A percentile compares a stretch with the other conserved stretches of the same genome.
These are phyloP conservation scores for Talaromyces proteolyticus DNA, from an alignment of 495 filamentous ascomycete species.

Conservation along the genomic window DNA sequence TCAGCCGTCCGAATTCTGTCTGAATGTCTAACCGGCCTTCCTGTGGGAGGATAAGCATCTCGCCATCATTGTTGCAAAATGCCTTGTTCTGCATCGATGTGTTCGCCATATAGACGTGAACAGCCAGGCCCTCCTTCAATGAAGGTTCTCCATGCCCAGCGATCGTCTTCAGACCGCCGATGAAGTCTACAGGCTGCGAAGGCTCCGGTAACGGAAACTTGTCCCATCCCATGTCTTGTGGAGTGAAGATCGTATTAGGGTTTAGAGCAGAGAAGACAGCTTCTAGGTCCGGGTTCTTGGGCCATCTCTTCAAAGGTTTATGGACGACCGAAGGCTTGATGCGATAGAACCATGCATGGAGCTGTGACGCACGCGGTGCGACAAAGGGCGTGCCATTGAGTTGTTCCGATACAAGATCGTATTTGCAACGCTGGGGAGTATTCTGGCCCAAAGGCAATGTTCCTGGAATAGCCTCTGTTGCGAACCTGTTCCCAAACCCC, in stretches of 20 bases:
- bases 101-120: constrained; percentile 32
- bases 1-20: constrained; percentile 35
- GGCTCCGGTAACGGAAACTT: constrained; percentile 30
- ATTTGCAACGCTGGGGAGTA: constrained; percentile 31
- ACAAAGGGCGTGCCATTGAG: constrained; percentile 49
- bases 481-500: constrained; percentile 33
- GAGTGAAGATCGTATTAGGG: constrained; percentile 27
- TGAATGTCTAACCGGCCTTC: constrained; percentile 35
- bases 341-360: constrained; percentile 37
- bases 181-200: constrained; percentile 30
- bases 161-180: constrained; percentile 32
- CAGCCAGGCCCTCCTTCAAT: constrained; percentile 26
- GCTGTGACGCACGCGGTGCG: constrained; percentile 31
- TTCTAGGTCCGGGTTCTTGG: too few species aligned
- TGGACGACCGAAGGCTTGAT: constrained; percentile 34
- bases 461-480: constrained; percentile 37
- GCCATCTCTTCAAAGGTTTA: too few species aligned
- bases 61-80: constrained; percentile 35
- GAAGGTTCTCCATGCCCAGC: constrained; percentile 33
- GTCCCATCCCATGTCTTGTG: constrained; percentile 35
- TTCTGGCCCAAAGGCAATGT: constrained; percentile 35
- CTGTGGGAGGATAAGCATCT: constrained; percentile 35
- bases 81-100: constrained; percentile 27
- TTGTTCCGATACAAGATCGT: constrained; percentile 54
- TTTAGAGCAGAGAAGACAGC: constrained; percentile 36